A percentile compares a stretch with the other conserved stretches of the same genome.
phyloP scores from a whole-genome alignment of 169 alveolate species.

The Cryptosporidium viatorum region DNA sequence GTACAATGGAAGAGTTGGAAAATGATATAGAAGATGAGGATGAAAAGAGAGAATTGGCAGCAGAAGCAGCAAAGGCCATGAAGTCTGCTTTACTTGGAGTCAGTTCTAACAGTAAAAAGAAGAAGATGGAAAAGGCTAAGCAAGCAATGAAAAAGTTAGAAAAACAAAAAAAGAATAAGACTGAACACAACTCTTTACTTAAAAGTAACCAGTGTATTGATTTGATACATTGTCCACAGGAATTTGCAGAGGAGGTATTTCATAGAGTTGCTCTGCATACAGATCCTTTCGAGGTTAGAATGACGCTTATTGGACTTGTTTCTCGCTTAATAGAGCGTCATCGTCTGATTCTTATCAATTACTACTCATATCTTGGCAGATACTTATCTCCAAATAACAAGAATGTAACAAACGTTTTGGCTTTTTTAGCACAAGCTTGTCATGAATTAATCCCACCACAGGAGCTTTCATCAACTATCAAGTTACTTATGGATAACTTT shows the following conservation, averaged over 20 bases:
- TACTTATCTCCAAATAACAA: conserved; percentile 88
- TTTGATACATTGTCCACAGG: conserved; percentile 85
- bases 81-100: conserved; percentile 53
- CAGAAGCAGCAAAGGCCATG: conserved; percentile 66
- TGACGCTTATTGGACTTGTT: conserved; percentile 83
- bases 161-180: conserved; percentile 15
- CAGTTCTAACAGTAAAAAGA: conserved; percentile 27
- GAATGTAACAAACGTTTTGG: conserved; percentile 86
- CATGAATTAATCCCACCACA: conserved; percentile 89
- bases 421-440: conserved; percentile 88
- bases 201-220: conserved; percentile 81
- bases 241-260: conserved; percentile 86
- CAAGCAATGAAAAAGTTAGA: conserved; percentile 22
- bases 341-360: conserved; percentile 81
- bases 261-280: conserved; percentile 50
- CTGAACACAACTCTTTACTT: conserved; percentile 13
- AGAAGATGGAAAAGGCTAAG: conserved; percentile 66
- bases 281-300: conserved; percentile 83
- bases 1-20: conserved; percentile 54
- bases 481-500: conserved; percentile 84
- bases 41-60: conserved; percentile 49
- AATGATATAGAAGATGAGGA: conserved; percentile 47
- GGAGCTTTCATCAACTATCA: conserved; percentile 86
- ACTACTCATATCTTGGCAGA: conserved; percentile 83
- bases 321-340: conserved; percentile 90